Evolutionary conservation across 2,329 filamentous ascomycete species (phyloP).

Genomic region (Pseudogymnoascus sp.): DNA sequence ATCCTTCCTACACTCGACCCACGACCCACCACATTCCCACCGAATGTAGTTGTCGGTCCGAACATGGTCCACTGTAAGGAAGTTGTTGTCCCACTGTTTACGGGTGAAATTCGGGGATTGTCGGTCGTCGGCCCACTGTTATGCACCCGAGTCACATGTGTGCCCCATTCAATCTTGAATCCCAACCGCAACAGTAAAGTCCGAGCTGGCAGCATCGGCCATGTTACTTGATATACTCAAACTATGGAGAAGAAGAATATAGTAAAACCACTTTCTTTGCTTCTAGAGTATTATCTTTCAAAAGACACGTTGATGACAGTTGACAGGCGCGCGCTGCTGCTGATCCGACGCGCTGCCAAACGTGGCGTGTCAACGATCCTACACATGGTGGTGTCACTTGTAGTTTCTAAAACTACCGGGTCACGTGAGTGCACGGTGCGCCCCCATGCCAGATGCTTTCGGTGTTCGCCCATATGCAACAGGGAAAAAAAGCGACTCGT

Average conservation of each 20-base stretch:
- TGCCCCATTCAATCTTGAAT: not conserved
- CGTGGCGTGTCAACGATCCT: not conserved
- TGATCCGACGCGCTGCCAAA: not conserved
- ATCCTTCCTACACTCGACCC: not conserved
- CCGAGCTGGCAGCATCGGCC: not conserved
- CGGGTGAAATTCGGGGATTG: not conserved
- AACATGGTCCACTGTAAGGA: not conserved
- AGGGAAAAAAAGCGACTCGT: not conserved
- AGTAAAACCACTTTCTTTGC: not conserved
- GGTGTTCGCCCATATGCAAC: not conserved
- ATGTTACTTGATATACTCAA: not conserved
- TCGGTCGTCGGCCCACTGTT: not conserved
- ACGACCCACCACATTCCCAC: not conserved
- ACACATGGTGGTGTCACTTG: not conserved
- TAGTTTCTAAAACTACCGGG: not conserved
- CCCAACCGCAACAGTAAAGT: not conserved
- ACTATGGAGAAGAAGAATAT: not conserved
- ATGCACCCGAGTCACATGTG: constrained; percentile 6
- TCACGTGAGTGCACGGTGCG: not conserved
- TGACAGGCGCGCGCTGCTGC: not conserved
- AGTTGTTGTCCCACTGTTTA: not conserved
- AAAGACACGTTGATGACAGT: constrained; percentile 2
- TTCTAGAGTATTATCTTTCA: not conserved
- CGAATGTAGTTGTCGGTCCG: constrained; percentile 2
- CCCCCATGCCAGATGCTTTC: not conserved